Evolutionary conservation across 768 basidiomycete species (phyloP).

Genomic region (Auriculariales sp.): DNA sequence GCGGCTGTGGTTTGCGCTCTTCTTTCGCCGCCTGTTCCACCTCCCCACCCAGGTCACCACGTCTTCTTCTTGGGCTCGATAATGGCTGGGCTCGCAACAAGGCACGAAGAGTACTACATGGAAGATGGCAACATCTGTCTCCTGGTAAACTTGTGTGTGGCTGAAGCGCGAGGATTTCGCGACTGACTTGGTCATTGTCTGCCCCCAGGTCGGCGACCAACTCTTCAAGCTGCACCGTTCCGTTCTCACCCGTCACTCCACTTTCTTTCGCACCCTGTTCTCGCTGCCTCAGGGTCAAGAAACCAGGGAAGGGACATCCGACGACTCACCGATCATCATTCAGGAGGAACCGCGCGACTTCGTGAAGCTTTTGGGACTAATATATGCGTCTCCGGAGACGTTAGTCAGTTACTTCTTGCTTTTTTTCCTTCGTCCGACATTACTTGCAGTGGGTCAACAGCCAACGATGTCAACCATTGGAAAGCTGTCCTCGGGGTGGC

Average conservation of each 20-base stretch:
- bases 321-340: not conserved
- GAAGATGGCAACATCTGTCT: not conserved
- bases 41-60: too few relatives aligned
- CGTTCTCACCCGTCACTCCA: conserved; percentile 50
- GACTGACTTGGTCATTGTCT: not conserved
- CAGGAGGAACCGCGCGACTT: not conserved
- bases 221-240: conserved; percentile 67
- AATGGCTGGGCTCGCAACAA: not conserved
- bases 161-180: not conserved
- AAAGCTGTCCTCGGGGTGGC: not conserved
- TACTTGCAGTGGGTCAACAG: not conserved
- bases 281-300: conserved; percentile 35
- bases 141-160: not conserved
- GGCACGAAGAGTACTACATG: not conserved
- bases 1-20: too few relatives aligned
- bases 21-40: too few relatives aligned
- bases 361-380: not conserved
- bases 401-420: not conserved
- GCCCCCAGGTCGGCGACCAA: not conserved
- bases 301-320: not conserved
- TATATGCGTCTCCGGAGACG: not conserved
- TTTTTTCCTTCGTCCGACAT: not conserved
- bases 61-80: too few relatives aligned
- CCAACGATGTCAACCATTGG: not conserved
- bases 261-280: conserved; percentile 59